Conservation (phyloP, 352 stramenopile genomes). For the Phytophthora pini region DNA sequence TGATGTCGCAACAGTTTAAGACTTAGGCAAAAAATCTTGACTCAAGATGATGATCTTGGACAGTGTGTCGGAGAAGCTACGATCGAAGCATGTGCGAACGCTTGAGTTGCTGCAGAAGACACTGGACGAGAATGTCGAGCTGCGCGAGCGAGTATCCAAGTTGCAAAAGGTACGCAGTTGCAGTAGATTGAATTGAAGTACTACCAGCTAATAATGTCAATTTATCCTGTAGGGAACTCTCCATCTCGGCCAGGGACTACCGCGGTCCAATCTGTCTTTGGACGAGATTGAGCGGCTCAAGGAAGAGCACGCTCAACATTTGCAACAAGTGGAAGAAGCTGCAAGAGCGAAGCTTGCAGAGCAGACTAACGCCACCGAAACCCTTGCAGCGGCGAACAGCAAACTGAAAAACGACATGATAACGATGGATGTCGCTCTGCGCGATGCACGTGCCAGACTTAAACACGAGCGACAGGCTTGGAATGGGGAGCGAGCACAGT, state of each 20-base stretch:
- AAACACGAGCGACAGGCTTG: constrained; percentile 41
- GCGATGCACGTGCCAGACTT: constrained; percentile 44
- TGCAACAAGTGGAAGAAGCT: constrained; percentile 47
- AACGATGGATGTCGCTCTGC: constrained; percentile 52
- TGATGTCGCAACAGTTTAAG: too few species aligned
- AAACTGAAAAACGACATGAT: constrained; percentile 65
- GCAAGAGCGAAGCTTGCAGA: constrained; percentile 37
- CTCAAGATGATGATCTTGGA: constrained; percentile 59
- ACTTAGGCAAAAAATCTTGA: neutral
- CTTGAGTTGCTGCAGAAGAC: constrained; percentile 84
- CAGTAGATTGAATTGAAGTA: neutral
- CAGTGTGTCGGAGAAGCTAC: constrained; percentile 69
- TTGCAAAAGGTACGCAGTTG: constrained; percentile 51
- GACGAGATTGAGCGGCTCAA: constrained; percentile 67
- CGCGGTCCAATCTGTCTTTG: constrained; percentile 46
- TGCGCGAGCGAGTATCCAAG: constrained; percentile 52
- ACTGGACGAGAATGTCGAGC: constrained; percentile 76
- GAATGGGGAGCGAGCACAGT: constrained; percentile 39
- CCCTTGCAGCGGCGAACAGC: constrained; percentile 44
- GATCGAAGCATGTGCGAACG: constrained; percentile 83
- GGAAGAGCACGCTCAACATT: constrained; percentile 44
- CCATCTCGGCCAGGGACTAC: constrained; percentile 49
- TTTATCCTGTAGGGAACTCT: constrained; percentile 42
- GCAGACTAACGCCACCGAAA: constrained; percentile 36
- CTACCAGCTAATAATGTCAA: neutral